Percentiles rank a stretch among this genome's conserved stretches.
These are phyloP conservation scores for Sphagnum contortum DNA, from an alignment of 225 moss, liverwort and hornwort species.

Conservation along the genomic window DNA sequence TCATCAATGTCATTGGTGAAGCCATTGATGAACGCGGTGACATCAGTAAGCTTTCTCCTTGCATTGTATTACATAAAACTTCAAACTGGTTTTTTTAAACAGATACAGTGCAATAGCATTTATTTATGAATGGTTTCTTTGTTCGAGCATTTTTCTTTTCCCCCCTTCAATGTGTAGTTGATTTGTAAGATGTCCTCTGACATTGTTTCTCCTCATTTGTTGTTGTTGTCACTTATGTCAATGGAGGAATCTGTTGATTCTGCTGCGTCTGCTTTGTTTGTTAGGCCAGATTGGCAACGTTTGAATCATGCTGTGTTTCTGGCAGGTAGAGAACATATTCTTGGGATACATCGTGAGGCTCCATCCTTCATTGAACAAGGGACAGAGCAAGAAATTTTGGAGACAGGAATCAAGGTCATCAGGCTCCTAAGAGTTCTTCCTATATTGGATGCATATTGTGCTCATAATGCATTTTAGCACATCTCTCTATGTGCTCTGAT, in stretches of 20 bases:
- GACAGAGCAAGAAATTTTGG: conserved; percentile 76
- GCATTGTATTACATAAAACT: neutral
- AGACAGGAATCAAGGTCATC: conserved; percentile 78
- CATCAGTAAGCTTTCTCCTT: conserved; percentile 35
- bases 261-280: neutral
- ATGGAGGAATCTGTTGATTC: no score
- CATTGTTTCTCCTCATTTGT: neutral
- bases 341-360: conserved; percentile 88
- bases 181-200: neutral
- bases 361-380: conserved; percentile 82
- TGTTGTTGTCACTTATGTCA: neutral
- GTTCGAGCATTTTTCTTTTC: no score
- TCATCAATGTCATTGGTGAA: conserved; percentile 94
- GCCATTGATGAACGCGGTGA: conserved; percentile 91
- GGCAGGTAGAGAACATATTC: conserved; percentile 52
- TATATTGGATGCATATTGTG: no score
- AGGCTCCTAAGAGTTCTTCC: neutral
- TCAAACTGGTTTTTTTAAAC: neutral
- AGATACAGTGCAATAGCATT: neutral
- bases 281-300: neutral
- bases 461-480: no score
- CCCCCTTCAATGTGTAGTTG: neutral
- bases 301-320: neutral
- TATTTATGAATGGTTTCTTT: no score
- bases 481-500: no score